Evolutionary conservation across 140 eudicot species (phyloP).

Genomic region (Oenanthe javanica): DNA sequence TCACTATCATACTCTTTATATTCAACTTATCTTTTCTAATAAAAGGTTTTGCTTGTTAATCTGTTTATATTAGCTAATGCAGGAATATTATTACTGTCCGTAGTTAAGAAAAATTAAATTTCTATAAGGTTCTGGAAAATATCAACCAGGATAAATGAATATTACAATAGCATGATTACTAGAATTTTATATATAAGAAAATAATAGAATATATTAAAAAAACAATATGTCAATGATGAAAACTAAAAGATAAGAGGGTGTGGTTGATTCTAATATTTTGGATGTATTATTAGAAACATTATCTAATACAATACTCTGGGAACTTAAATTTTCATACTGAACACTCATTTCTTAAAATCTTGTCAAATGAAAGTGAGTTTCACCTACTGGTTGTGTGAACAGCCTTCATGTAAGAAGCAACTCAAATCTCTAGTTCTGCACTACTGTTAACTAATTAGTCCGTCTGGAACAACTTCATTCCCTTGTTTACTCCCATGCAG

Average conservation of each 20-base stretch:
- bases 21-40: not conserved
- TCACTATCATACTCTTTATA: not conserved
- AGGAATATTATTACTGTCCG: not conserved
- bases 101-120: not conserved
- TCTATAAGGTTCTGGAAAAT: not conserved
- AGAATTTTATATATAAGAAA: not conserved
- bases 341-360: not conserved
- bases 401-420: not conserved
- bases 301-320: not conserved
- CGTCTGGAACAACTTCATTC: not conserved
- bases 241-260: not conserved
- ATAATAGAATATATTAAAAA: not conserved
- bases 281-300: not conserved
- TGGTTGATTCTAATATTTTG: not conserved
- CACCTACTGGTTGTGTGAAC: not conserved
- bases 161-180: not conserved
- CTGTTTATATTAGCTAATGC: not conserved
- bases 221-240: not conserved
- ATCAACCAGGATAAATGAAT: not conserved
- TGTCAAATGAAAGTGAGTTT: not conserved
- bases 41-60: not conserved
- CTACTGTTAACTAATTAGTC: not conserved
- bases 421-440: not conserved
- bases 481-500: not conserved
- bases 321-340: not conserved